Evolutionary conservation across 106 monocot genomes (phyloP).

Genomic region (Dendrobium catenatum): DNA sequence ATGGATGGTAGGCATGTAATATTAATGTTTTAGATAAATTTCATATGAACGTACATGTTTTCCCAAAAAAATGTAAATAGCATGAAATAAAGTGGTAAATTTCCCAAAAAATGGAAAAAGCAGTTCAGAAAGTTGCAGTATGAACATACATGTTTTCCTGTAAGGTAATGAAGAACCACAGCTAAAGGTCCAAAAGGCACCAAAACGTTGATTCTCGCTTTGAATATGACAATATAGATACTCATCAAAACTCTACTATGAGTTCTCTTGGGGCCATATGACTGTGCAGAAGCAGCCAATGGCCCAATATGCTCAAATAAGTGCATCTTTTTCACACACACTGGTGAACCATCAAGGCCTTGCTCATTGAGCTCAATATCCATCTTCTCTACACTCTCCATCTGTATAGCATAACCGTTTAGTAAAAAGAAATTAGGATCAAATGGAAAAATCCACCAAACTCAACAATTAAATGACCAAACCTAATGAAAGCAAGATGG

Average conservation of each 20-base stretch:
- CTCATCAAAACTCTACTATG: constrained; percentile 36
- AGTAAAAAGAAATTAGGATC: not conserved
- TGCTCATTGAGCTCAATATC: not conserved
- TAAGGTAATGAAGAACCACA: constrained; percentile 76
- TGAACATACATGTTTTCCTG: constrained; percentile 70
- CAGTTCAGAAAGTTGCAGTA: constrained; percentile 9
- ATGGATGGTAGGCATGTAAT: too few relatives aligned
- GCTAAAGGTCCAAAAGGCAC: constrained; percentile 93
- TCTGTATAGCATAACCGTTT: constrained; percentile 3
- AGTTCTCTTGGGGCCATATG: constrained; percentile 19
- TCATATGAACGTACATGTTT: too few relatives aligned
- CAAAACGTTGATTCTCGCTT: constrained; percentile 82
- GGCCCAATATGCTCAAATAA: constrained; percentile 57
- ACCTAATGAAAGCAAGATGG: not conserved
- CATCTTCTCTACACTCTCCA: not conserved
- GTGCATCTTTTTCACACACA: constrained; percentile 34
- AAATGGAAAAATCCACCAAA: not conserved
- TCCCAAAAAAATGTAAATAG: too few relatives aligned
- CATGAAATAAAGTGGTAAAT: too few relatives aligned
- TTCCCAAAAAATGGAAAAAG: not conserved
- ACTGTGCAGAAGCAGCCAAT: constrained; percentile 40
- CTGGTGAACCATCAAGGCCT: not conserved
- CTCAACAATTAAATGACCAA: not conserved
- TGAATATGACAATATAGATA: constrained; percentile 57
- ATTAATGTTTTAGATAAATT: too few relatives aligned